These are phyloP conservation scores for Aspergillus sp. DNA, from an alignment of 2,329 filamentous ascomycete species.

Conservation along the genomic window DNA sequence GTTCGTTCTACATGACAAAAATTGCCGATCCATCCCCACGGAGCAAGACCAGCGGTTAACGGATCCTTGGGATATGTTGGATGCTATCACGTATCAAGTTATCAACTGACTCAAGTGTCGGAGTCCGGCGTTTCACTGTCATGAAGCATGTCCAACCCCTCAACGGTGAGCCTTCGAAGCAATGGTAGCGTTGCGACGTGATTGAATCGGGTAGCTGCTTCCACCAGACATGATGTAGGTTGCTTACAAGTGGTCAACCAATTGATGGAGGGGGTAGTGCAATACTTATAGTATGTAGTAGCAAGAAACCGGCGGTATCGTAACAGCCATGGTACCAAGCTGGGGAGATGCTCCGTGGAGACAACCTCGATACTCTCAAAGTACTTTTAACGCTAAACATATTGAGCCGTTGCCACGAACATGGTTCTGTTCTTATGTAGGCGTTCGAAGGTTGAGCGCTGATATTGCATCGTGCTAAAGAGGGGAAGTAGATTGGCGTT, in stretches of 20 bases:
- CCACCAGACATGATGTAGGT: not conserved
- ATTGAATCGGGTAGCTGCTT: not conserved
- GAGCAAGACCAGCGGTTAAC: constrained; percentile 22
- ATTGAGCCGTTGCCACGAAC: constrained; percentile 1
- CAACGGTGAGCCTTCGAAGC: not conserved
- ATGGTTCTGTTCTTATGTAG: not conserved
- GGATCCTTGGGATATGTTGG: not conserved
- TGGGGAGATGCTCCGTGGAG: constrained; percentile 5
- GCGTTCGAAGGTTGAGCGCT: not conserved
- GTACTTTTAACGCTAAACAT: constrained; percentile 5
- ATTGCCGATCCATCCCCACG: constrained; percentile 37
- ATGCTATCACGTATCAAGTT: not conserved
- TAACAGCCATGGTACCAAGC: not conserved
- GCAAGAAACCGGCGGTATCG: not conserved
- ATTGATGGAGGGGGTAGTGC: not conserved
- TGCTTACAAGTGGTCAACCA: constrained; percentile 5
- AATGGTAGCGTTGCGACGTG: not conserved
- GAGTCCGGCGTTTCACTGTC: not conserved
- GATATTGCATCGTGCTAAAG: constrained; percentile 1
- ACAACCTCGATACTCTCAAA: constrained; percentile 3
- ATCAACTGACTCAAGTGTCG: not conserved
- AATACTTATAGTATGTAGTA: not conserved
- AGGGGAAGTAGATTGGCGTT: constrained; percentile 1
- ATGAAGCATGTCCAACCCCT: not conserved
- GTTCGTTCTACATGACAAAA: constrained; percentile 32